These are phyloP conservation scores for Hondaea fermentalgiana DNA, from an alignment of 108 stramenopile species.

Conservation along the genomic window DNA sequence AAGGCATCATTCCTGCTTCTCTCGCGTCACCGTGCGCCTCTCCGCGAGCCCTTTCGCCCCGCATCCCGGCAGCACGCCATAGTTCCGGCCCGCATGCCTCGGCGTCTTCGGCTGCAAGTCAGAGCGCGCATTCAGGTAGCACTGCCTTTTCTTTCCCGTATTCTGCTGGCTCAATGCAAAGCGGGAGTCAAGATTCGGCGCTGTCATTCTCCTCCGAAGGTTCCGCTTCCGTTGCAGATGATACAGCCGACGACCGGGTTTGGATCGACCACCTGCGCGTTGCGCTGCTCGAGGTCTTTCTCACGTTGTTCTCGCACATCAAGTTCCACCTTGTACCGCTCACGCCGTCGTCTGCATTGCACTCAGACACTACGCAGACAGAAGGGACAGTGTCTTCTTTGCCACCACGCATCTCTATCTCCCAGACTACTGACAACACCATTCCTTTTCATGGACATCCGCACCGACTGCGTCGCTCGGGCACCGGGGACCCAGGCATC, in stretches of 20 bases:
- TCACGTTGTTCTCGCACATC: not conserved
- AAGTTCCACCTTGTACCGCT: not conserved
- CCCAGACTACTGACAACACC: no score
- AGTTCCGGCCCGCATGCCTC: no score
- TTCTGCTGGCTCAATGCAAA: not conserved
- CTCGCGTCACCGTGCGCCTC: not conserved
- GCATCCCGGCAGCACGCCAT: not conserved
- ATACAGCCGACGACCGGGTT: not conserved
- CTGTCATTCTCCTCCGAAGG: not conserved
- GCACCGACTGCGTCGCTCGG: no score
- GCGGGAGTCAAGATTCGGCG: not conserved
- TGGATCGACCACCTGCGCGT: constrained; percentile 5
- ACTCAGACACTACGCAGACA: not conserved
- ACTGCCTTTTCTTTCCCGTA: not conserved
- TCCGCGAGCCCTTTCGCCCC: not conserved
- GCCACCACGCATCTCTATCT: not conserved
- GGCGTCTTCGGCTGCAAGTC: not conserved
- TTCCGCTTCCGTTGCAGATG: not conserved
- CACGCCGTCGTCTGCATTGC: not conserved
- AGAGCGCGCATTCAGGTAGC: not conserved
- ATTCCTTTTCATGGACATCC: no score
- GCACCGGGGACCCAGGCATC: no score
- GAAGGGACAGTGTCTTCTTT: not conserved
- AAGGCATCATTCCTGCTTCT: not conserved
- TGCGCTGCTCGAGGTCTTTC: not conserved